Conservation (phyloP, 2,329 filamentous ascomycete species). For the Colletotrichum sp. region DNA sequence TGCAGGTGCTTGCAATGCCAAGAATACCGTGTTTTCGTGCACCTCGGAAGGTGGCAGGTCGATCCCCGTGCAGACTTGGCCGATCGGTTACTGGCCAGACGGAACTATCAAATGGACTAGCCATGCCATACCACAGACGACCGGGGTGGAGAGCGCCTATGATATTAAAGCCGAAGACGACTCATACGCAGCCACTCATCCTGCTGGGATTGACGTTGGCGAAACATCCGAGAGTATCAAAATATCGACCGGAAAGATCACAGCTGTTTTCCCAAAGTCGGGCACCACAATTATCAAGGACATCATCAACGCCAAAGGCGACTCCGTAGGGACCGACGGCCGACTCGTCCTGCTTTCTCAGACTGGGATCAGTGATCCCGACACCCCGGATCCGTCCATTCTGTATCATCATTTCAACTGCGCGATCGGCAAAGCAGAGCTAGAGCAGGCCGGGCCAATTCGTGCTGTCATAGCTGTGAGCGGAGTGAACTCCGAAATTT, state of each 20-base stretch:
- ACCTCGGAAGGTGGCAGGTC: background rate
- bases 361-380: constrained; percentile 45
- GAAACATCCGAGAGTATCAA: constrained; percentile 29
- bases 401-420: constrained; percentile 47
- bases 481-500: constrained; percentile 38
- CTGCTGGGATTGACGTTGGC: constrained; percentile 32
- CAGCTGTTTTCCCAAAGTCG: constrained; percentile 43
- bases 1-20: background rate
- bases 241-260: constrained; percentile 49
- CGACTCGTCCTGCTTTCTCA: constrained; percentile 60
- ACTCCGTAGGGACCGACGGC: constrained; percentile 48
- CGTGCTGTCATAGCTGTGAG: constrained; percentile 53
- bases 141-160: background rate
- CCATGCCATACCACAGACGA: constrained; percentile 50
- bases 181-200: constrained; percentile 41
- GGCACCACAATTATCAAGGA: constrained; percentile 42
- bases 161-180: constrained; percentile 20
- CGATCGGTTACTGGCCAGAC: constrained; percentile 63
- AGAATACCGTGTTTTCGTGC: background rate
- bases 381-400: constrained; percentile 34
- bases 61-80: constrained; percentile 52
- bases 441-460: constrained; percentile 49
- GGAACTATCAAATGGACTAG: constrained; percentile 66
- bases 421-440: constrained; percentile 54
- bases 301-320: constrained; percentile 43